Conservation (phyloP, 768 basidiomycete species). For the Suillus discolor region DNA sequence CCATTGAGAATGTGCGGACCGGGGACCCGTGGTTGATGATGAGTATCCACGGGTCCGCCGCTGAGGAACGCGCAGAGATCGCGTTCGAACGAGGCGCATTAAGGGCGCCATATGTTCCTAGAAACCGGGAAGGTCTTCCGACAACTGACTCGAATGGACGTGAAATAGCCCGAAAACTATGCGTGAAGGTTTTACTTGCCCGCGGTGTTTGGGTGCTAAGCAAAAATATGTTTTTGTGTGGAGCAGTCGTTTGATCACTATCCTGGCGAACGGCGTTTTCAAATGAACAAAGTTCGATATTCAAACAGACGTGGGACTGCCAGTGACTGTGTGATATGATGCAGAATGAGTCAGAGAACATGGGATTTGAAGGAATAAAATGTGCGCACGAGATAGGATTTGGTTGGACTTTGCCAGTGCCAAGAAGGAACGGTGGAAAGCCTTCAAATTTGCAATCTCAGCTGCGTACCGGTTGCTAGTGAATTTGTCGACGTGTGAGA, state of each 20-base stretch:
- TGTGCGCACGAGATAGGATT: not conserved
- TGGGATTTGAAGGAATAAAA: not conserved
- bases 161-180: not conserved
- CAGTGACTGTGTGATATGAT: not conserved
- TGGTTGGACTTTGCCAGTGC: not conserved
- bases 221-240: not conserved
- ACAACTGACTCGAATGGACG: not conserved
- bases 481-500: not conserved
- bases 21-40: conserved; percentile 16
- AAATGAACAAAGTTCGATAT: conserved; percentile 1
- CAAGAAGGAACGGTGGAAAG: not conserved
- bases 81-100: not conserved
- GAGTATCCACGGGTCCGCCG: not conserved
- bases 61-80: not conserved
- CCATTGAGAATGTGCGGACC: conserved; percentile 61
- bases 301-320: conserved; percentile 4
- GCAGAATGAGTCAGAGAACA: not conserved
- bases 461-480: not conserved
- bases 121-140: not conserved
- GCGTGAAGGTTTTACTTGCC: not conserved
- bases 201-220: conserved; percentile 2
- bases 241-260: not conserved
- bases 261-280: not conserved
- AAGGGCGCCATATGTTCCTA: conserved; percentile 5
- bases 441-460: not conserved